phyloP scores from a whole-genome alignment of 768 basidiomycete genomes.

The Pilatotrama ljubarskyi region DNA sequence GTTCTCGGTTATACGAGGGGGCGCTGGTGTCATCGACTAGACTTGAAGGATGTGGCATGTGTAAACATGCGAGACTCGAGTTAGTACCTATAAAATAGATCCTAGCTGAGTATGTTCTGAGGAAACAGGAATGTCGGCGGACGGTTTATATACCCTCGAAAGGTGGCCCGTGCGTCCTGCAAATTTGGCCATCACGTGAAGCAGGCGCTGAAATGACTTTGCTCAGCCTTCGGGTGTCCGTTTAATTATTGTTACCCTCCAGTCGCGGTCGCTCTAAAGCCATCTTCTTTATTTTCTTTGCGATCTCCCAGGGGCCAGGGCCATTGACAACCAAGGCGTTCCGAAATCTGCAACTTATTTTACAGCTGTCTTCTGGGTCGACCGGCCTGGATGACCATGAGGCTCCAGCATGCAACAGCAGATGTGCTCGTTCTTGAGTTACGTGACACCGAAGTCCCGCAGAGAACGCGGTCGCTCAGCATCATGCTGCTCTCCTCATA shows the following conservation, averaged over 20 bases:
- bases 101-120: conserved; percentile 45
- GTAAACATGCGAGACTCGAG: conserved; percentile 48
- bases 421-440: no score
- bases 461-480: neutral
- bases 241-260: no score
- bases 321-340: no score
- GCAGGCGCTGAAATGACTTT: neutral
- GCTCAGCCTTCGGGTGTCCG: conserved; percentile 8
- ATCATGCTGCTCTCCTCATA: no score
- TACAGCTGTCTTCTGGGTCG: no score
- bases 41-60: conserved; percentile 43
- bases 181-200: conserved; percentile 8
- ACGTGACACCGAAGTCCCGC: no score
- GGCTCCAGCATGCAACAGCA: no score
- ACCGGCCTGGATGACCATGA: no score
- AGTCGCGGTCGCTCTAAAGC: no score
- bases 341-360: no score
- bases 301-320: no score
- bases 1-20: conserved; percentile 44
- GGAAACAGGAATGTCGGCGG: conserved; percentile 26
- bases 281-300: no score
- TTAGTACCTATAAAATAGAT: conserved; percentile 38
- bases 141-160: conserved; percentile 13
- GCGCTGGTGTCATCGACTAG: conserved; percentile 41
- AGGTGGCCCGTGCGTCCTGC: conserved; percentile 19